A percentile compares a stretch with the other conserved stretches of the same genome.
Evolutionary conservation across 2,329 filamentous ascomycete genomes (phyloP).

Genomic region (Fusarium xylarioides): DNA sequence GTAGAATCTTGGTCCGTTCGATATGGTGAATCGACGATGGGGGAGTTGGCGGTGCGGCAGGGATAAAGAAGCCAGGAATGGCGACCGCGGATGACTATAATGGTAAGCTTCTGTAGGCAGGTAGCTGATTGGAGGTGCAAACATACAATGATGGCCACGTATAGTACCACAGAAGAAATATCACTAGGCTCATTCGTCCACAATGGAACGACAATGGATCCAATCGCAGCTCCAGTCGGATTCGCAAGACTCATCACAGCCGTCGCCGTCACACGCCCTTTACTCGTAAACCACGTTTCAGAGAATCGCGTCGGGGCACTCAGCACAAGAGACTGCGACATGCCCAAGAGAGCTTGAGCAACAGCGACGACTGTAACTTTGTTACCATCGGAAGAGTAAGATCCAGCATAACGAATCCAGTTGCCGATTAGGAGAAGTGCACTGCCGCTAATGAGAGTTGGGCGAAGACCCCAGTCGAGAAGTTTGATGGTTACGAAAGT

Average conservation of each 20-base stretch:
- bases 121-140: too few relatives aligned
- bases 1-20: neutral
- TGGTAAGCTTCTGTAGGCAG: neutral
- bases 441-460: neutral
- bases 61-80: neutral
- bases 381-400: neutral
- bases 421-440: neutral
- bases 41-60: fast-evolving
- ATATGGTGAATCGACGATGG: neutral
- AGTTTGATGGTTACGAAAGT: neutral
- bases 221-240: neutral
- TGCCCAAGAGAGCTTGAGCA: neutral
- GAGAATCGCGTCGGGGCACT: neutral
- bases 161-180: fast-evolving
- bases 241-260: neutral
- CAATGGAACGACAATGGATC: neutral
- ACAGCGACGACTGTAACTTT: neutral
- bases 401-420: neutral
- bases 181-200: neutral
- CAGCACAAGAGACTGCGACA: neutral
- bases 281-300: neutral
- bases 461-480: neutral
- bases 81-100: neutral
- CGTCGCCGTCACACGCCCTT: neutral
- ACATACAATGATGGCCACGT: neutral